phyloP scores from a whole-genome alignment of 768 basidiomycete genomes.

The Termitomyces sp. region DNA sequence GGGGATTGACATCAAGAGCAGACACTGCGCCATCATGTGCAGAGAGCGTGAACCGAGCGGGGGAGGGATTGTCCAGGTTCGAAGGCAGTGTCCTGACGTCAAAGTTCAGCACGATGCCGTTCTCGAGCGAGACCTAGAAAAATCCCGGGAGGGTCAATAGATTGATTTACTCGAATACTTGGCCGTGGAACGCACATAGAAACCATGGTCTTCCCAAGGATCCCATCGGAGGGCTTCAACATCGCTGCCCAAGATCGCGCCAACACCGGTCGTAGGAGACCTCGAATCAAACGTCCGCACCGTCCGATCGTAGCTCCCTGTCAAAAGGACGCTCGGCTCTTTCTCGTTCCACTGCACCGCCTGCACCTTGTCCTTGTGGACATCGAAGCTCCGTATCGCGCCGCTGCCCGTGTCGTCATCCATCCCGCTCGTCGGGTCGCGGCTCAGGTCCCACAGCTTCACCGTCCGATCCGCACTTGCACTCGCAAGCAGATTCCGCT shows the following conservation, averaged over 20 bases:
- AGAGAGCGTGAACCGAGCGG: slow-evolving; percentile 79
- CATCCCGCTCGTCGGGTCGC: slow-evolving; percentile 43
- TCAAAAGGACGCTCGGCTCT: slow-evolving; percentile 85
- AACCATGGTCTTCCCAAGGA: slow-evolving; percentile 83
- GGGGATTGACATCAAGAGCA: slow-evolving; percentile 85
- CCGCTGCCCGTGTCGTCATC: slow-evolving; percentile 41
- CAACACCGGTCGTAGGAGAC: slow-evolving; percentile 75
- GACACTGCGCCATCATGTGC: slow-evolving; percentile 92
- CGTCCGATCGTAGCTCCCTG: slow-evolving; percentile 91
- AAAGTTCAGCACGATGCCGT: slow-evolving; percentile 88
- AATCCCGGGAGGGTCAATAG: not conserved
- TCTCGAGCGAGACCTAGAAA: slow-evolving; percentile 84
- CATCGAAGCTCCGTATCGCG: slow-evolving; percentile 81
- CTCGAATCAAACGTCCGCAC: slow-evolving; percentile 93
- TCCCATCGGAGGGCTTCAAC: slow-evolving; percentile 96
- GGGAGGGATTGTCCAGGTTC: slow-evolving; percentile 55
- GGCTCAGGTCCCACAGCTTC: slow-evolving; percentile 93
- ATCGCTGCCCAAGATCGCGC: slow-evolving; percentile 83
- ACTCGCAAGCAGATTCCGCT: slow-evolving; percentile 87
- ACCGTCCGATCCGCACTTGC: slow-evolving; percentile 94
- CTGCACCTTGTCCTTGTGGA: slow-evolving; percentile 93
- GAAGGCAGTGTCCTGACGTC: slow-evolving; percentile 82
- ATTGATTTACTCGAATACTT: not conserved
- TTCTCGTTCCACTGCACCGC: slow-evolving; percentile 92
- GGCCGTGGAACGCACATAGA: slow-evolving; percentile 58